Evolutionary conservation across 2,329 filamentous ascomycete genomes (phyloP), one percentile per base, ranked within the genome.

Genomic region (Aspergillus texensis): DNA sequence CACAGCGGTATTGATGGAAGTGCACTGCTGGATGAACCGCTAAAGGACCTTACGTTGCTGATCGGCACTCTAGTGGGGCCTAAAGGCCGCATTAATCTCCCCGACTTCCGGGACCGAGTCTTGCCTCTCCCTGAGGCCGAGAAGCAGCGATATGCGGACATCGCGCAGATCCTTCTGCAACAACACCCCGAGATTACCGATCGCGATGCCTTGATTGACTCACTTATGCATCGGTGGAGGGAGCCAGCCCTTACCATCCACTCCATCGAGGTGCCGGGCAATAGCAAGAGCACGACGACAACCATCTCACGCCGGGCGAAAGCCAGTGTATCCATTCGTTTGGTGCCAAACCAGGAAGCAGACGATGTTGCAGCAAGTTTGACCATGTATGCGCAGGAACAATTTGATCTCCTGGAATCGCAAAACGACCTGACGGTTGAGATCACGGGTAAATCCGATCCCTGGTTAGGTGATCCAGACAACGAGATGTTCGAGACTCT

Each of bases 1-100:
- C 95, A 99, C 78, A 96, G 93, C 65, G 95, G 95, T 72, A 94
- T 99, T n/a, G 94, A 98, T 72, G 95, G 95, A 45, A 97, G 93
- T 65, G 89, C 91, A 65, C 86, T 96, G 79, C 87, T 95, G 64
- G 92, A 97, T 64, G 95, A 99, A 74, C 92, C 94, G 0, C 82
- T 98, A 10, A 96, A 96, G 46, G 95, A 99, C 75, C 84, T 99
- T 1, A 94, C 96, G 3, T 85, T 91, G 66, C 83, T 98, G 1
- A 83, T 99, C 6, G 88, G 91, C 1, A 93, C 88, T 58, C 84
- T 99, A 45, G 95, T 96, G 60, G 93, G 92, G 0, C 86, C 85
- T 0, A 88, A 91, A 55, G 96, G 96, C 67, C 87, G 88, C 24
- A 89, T 99, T 61, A 89, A 90, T 73, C 90, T 99, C 16, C 94